Conservation (phyloP, 805 yeast species). For the Saccharomycopsis capsularis region DNA sequence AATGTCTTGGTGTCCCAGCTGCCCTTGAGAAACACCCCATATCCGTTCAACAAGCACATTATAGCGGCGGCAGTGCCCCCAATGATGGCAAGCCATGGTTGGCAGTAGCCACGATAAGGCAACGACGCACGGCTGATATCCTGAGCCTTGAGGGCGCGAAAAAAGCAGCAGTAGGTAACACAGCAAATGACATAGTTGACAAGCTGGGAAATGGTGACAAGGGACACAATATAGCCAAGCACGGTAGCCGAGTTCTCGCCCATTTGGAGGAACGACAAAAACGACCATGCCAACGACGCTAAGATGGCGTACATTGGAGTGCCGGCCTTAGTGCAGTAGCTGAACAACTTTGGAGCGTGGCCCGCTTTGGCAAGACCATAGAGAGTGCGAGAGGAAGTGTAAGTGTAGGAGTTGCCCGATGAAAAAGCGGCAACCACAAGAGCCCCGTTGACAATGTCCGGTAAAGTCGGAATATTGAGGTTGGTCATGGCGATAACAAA, state of each 20-base stretch:
- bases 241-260: conserved; percentile 54
- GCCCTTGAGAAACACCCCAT: conserved; percentile 61
- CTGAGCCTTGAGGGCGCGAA: conserved; percentile 51
- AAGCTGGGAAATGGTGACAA: conserved; percentile 65
- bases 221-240: conserved; percentile 63
- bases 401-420: conserved; percentile 78
- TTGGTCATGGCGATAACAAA: conserved; percentile 78
- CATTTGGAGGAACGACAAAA: conserved; percentile 59
- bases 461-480: conserved; percentile 57
- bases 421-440: conserved; percentile 70
- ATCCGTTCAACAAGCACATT: conserved; percentile 61
- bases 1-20: conserved; percentile 56
- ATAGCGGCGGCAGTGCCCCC: conserved; percentile 40
- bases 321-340: conserved; percentile 56
- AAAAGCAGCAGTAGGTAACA: conserved; percentile 54
- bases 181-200: conserved; percentile 53
- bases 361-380: conserved; percentile 68
- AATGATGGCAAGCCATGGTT: conserved; percentile 50
- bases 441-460: conserved; percentile 73
- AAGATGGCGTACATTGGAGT: conserved; percentile 58
- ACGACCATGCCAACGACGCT: conserved; percentile 50
- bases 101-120: conserved; percentile 45
- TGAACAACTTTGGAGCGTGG: conserved; percentile 63
- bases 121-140: conserved; percentile 36
- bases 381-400: conserved; percentile 61